phyloP scores from a whole-genome alignment of 179 eudicot genomes.

The Silene coronaria region DNA sequence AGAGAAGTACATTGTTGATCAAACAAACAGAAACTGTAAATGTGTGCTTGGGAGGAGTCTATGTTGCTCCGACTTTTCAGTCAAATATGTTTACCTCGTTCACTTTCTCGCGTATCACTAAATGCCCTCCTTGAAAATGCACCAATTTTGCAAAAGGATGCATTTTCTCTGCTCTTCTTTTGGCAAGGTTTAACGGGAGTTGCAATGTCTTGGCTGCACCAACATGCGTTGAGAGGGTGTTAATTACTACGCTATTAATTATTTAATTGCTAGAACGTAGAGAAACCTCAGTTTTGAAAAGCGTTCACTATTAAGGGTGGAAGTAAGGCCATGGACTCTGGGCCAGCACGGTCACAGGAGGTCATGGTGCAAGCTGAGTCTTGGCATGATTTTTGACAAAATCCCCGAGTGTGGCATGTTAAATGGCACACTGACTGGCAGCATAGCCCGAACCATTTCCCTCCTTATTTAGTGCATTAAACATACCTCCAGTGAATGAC shows the following conservation, averaged over 20 bases:
- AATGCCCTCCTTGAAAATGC: conserved; percentile 88
- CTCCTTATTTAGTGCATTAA: not conserved
- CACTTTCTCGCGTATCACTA: conserved; percentile 88
- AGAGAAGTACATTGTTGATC: not conserved
- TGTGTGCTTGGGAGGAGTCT: not conserved
- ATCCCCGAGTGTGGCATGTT: too few species aligned
- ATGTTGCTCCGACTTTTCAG: not conserved
- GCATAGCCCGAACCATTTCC: too few species aligned
- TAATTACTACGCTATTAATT: not conserved
- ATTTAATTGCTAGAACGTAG: not conserved
- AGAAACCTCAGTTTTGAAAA: not conserved
- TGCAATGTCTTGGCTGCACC: conserved; percentile 59
- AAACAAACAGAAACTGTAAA: not conserved
- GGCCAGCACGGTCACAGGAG: too few species aligned
- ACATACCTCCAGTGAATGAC: not conserved
- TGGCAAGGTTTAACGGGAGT: conserved; percentile 76
- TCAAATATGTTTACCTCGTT: conserved; percentile 55
- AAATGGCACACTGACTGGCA: too few species aligned
- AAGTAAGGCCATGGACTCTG: too few species aligned
- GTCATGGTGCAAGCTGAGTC: too few species aligned
- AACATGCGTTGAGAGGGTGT: too few species aligned
- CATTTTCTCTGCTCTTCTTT: conserved; percentile 67
- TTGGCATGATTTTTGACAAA: too few species aligned
- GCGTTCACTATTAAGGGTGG: too few species aligned
- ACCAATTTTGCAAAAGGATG: conserved; percentile 72